A percentile compares a stretch with the other conserved stretches of the same genome.
Conservation (phyloP, 2,329 filamentous ascomycete species). For the Xylariomycetidae sp. region DNA sequence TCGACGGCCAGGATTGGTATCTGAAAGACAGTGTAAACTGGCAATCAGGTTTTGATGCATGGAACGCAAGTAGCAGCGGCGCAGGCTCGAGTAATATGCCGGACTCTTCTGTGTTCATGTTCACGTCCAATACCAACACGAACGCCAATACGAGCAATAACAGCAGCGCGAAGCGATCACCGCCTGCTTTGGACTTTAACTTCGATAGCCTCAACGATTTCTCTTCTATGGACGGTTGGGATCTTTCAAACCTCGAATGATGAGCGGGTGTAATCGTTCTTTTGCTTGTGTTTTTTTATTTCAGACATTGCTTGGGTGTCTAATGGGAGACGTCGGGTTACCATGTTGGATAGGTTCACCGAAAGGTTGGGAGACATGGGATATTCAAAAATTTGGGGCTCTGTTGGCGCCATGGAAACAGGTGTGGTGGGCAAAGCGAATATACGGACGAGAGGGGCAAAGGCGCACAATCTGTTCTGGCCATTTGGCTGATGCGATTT, state of each 20-base stretch:
- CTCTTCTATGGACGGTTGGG: slow-evolving; percentile 24
- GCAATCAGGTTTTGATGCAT: slow-evolving; percentile 54
- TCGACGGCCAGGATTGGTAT: slow-evolving; percentile 55
- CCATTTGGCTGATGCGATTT: too few relatives aligned
- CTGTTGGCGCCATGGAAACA: too few relatives aligned
- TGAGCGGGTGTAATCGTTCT: too few relatives aligned
- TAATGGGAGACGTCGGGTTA: too few relatives aligned
- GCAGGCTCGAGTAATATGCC: slow-evolving; percentile 23
- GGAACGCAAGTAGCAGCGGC: slow-evolving; percentile 35
- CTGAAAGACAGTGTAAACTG: slow-evolving; percentile 53
- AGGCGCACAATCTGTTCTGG: too few relatives aligned
- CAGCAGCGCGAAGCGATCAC: slow-evolving; percentile 10
- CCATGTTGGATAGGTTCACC: too few relatives aligned
- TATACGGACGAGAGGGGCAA: too few relatives aligned
- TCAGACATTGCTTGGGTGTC: too few relatives aligned
- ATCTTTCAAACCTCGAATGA: slow-evolving; percentile 22
- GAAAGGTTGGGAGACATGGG: too few relatives aligned
- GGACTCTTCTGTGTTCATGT: slow-evolving; percentile 27
- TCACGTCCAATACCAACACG: slow-evolving; percentile 16
- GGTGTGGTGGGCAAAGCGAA: too few relatives aligned
- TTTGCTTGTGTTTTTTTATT: background rate
- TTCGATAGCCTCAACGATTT: slow-evolving; percentile 23
- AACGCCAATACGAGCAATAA: slow-evolving; percentile 6
- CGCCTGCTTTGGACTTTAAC: slow-evolving; percentile 20
- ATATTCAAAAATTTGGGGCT: too few relatives aligned